phyloP scores from a whole-genome alignment of 805 yeast genomes.

The Wickerhamiella occidentalis region DNA sequence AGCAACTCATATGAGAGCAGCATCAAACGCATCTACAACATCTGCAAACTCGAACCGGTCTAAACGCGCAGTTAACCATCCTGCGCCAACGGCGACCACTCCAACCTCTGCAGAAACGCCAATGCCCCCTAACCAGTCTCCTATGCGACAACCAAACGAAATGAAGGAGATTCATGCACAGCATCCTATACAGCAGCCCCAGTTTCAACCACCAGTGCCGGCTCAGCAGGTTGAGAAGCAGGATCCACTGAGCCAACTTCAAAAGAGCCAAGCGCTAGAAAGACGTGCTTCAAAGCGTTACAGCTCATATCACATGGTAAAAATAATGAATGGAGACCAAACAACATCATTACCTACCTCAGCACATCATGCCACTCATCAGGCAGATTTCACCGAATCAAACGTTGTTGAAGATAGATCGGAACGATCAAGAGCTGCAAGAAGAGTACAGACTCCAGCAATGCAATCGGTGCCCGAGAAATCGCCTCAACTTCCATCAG shows the following conservation, averaged over 20 bases:
- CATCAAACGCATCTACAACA: constrained; percentile 6
- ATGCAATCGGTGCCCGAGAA: not conserved
- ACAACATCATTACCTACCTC: constrained; percentile 19
- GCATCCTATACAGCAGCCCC: not conserved
- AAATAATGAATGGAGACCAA: constrained; percentile 30
- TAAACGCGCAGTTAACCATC: not conserved
- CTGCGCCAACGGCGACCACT: constrained; percentile 8
- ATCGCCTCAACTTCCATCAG: not conserved
- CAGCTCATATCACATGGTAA: constrained; percentile 86
- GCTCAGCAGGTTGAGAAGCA: constrained; percentile 15
- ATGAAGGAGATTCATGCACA: not conserved
- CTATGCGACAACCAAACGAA: constrained; percentile 4
- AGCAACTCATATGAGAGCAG: not conserved
- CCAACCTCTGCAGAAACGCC: not conserved
- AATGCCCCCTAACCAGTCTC: constrained; percentile 11
- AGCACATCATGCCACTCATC: constrained; percentile 15
- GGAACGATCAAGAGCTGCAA: not conserved
- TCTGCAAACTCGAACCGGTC: not conserved
- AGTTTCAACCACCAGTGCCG: not conserved
- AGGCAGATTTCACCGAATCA: constrained; percentile 19
- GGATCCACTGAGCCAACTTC: constrained; percentile 57
- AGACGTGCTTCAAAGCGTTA: constrained; percentile 89
- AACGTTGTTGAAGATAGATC: constrained; percentile 13
- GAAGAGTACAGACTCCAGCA: not conserved
- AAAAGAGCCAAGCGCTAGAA: constrained; percentile 70